Conservation (phyloP, 129 eudicot genomes). For the Chrysanthemum seticuspe region DNA sequence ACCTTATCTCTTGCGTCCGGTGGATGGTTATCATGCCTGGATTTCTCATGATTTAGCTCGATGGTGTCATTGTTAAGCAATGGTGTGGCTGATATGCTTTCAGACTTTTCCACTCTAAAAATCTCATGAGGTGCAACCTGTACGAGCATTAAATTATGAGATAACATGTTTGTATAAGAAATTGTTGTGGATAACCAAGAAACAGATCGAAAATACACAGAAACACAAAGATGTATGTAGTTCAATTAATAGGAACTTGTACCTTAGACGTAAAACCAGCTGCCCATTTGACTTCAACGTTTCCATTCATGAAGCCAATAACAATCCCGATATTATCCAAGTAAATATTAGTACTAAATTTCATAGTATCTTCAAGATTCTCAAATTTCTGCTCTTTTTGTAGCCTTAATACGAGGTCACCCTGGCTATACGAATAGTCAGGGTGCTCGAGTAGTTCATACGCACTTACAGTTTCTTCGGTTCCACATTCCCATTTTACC, state of each 20-base stretch:
- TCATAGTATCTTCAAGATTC: slow-evolving; percentile 13
- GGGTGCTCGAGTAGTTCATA: slow-evolving; percentile 93
- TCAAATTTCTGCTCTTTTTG: slow-evolving; percentile 25
- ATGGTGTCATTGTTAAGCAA: slow-evolving; percentile 27
- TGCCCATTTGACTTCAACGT: slow-evolving; percentile 84
- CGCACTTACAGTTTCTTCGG: slow-evolving; percentile 64
- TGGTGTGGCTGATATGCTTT: slow-evolving; percentile 33
- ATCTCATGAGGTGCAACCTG: slow-evolving; percentile 80
- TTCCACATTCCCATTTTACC: slow-evolving; percentile 58
- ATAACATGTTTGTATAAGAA: background rate
- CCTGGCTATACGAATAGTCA: slow-evolving; percentile 55
- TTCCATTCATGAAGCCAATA: slow-evolving; percentile 51
- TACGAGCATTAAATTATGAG: slow-evolving; percentile 9
- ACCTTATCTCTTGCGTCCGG: slow-evolving; percentile 47
- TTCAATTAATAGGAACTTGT: slow-evolving; percentile 14
- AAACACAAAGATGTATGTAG: background rate
- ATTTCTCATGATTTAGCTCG: slow-evolving; percentile 35
- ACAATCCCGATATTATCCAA: slow-evolving; percentile 66
- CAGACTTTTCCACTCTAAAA: slow-evolving; percentile 61
- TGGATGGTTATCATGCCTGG: slow-evolving; percentile 34
- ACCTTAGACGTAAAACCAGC: slow-evolving; percentile 70
- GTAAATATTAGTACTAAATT: slow-evolving; percentile 21
- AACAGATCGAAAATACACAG: background rate
- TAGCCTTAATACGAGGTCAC: slow-evolving; percentile 62
- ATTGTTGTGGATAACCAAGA: background rate